Conservation (phyloP, 1,284 basidiomycete genomes). For the Apiotrichum mycotoxinovorans region DNA sequence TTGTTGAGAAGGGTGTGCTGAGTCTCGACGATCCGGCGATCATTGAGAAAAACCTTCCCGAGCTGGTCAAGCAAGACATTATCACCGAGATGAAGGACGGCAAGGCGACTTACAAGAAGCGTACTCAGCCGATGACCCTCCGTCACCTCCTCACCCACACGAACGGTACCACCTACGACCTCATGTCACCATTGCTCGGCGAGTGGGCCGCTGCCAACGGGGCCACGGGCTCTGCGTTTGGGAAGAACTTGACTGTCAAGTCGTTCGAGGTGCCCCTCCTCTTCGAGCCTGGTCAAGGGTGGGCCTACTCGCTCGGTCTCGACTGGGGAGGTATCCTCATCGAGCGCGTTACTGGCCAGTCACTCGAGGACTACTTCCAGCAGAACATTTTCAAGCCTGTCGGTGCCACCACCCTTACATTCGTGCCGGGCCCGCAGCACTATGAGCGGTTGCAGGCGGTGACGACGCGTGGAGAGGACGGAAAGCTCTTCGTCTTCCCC, state of each 20-base stretch:
- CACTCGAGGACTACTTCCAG: slow-evolving; percentile 39
- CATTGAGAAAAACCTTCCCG: slow-evolving; percentile 35
- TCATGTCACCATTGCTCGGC: slow-evolving; percentile 11
- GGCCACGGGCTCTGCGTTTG: slow-evolving; percentile 4
- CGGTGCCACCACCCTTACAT: slow-evolving; percentile 29
- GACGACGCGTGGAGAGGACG: not conserved
- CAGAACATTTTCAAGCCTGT: slow-evolving; percentile 39
- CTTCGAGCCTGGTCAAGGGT: slow-evolving; percentile 36
- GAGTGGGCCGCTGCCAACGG: slow-evolving; percentile 7
- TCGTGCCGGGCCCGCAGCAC: slow-evolving; percentile 27
- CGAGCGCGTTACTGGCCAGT: slow-evolving; percentile 30
- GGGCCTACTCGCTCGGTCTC: slow-evolving; percentile 33
- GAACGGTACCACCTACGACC: slow-evolving; percentile 10
- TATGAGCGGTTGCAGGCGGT: slow-evolving; percentile 11
- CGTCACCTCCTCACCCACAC: slow-evolving; percentile 38
- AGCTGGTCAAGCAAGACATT: slow-evolving; percentile 30
- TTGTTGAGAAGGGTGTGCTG: slow-evolving; percentile 17
- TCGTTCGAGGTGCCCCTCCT: slow-evolving; percentile 24
- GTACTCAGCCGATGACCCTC: slow-evolving; percentile 33
- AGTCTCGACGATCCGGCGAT: slow-evolving; percentile 26
- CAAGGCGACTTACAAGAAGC: slow-evolving; percentile 22
- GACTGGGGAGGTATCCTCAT: slow-evolving; percentile 45
- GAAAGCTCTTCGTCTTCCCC: not conserved
- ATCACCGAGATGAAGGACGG: slow-evolving; percentile 30
- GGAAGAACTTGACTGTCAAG: slow-evolving; percentile 19